phyloP scores from a whole-genome alignment of 192 early-diverging fungal genomes.

The Endogone sp. region DNA sequence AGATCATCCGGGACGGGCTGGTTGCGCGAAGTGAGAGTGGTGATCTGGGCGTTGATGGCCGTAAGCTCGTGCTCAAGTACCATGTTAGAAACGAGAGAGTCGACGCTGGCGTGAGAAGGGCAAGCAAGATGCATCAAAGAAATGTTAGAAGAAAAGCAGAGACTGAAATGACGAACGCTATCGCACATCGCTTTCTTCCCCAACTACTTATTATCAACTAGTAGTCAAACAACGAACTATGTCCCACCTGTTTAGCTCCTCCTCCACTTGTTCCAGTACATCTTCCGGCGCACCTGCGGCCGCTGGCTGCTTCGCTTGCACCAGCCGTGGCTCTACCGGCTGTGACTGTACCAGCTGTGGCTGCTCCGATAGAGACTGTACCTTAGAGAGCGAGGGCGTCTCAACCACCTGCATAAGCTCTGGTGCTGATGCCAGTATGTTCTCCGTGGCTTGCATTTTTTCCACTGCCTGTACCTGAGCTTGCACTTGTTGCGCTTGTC shows the following conservation, averaged over 20 bases:
- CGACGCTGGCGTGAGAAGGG: slow-evolving; percentile 44
- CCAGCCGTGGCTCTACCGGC: too few species aligned
- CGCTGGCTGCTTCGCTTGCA: neutral
- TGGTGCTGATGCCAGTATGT: too few species aligned
- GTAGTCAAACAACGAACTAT: too few species aligned
- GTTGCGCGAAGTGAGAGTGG: slow-evolving; percentile 32
- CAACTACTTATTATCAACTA: too few species aligned
- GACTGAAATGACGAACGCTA: neutral
- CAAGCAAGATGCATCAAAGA: neutral
- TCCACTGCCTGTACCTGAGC: neutral
- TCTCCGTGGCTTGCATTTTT: too few species aligned
- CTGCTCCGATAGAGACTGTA: too few species aligned
- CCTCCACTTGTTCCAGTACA: slow-evolving; percentile 44
- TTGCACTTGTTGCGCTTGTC: neutral
- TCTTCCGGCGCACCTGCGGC: slow-evolving; percentile 4
- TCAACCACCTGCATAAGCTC: too few species aligned
- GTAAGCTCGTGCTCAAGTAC: slow-evolving; percentile 69
- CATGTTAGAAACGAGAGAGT: slow-evolving; percentile 65
- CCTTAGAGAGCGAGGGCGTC: too few species aligned
- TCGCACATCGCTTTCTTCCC: neutral
- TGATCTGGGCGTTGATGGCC: slow-evolving; percentile 40
- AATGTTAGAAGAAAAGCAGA: neutral
- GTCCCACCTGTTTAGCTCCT: slow-evolving; percentile 54
- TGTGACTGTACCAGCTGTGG: too few species aligned
- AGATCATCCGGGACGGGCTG: slow-evolving; percentile 56